Percentiles rank a stretch among this genome's conserved stretches.
Evolutionary conservation across 164 flowering plant species (phyloP).

Genomic region (Umbellularia californica): DNA sequence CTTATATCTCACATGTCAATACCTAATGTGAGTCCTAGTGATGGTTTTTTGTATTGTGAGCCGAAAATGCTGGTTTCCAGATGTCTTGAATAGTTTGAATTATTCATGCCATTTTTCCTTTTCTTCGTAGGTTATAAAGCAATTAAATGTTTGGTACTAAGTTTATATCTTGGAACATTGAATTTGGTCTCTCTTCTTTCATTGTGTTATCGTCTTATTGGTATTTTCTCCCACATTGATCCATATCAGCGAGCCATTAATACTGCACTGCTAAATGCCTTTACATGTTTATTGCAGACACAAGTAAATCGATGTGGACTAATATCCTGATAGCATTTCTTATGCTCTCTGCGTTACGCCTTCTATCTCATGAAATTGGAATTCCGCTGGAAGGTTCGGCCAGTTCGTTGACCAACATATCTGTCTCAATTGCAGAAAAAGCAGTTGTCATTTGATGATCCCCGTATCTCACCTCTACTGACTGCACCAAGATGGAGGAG

Average conservation of each 20-base stretch:
- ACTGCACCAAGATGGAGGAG: slow-evolving; percentile 64
- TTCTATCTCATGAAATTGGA: slow-evolving; percentile 68
- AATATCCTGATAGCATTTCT: slow-evolving; percentile 79
- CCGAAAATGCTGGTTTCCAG: too few species aligned
- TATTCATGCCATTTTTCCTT: not conserved
- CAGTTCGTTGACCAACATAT: slow-evolving; percentile 38
- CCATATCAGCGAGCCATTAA: not conserved
- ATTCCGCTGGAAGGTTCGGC: slow-evolving; percentile 51
- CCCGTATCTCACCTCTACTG: slow-evolving; percentile 52
- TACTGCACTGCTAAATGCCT: not conserved
- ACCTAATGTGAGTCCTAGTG: too few species aligned
- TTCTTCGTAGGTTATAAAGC: slow-evolving; percentile 36
- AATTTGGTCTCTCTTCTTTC: not conserved
- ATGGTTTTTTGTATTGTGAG: too few species aligned
- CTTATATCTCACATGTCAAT: not conserved
- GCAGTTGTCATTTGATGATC: slow-evolving; percentile 70
- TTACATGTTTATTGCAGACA: slow-evolving; percentile 37
- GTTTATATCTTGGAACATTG: too few species aligned
- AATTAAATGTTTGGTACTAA: too few species aligned
- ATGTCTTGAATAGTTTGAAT: too few species aligned
- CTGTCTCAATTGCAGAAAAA: slow-evolving; percentile 73
- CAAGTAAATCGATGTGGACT: slow-evolving; percentile 94
- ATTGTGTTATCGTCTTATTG: not conserved
- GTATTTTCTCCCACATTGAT: not conserved
- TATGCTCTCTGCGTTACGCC: slow-evolving; percentile 49